These are phyloP conservation scores for Recurvomyces mirabilis DNA, from an alignment of 495 filamentous ascomycete genomes.

Conservation along the genomic window DNA sequence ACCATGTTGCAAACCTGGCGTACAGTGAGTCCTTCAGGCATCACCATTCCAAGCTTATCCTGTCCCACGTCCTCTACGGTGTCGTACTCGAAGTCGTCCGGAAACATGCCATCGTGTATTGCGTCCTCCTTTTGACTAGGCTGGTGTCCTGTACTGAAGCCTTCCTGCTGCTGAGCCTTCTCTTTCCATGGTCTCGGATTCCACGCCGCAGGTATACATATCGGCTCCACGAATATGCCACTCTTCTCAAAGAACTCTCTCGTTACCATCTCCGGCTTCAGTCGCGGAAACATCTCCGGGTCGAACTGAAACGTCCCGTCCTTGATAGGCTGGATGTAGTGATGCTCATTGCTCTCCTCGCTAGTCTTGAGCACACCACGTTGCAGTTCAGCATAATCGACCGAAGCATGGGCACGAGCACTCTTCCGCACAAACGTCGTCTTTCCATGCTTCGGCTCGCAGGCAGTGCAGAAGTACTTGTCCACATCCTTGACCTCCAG, in stretches of 20 bases:
- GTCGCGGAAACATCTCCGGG: constrained; percentile 53
- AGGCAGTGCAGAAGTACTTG: constrained; percentile 56
- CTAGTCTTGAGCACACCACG: constrained; percentile 62
- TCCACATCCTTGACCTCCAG: constrained; percentile 60
- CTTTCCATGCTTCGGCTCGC: constrained; percentile 48
- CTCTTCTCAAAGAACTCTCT: constrained; percentile 57
- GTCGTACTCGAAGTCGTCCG: constrained; percentile 31
- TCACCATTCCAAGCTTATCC: constrained; percentile 64
- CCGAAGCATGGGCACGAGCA: constrained; percentile 54
- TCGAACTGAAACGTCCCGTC: constrained; percentile 53
- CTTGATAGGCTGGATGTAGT: constrained; percentile 61
- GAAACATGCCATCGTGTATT: background rate
- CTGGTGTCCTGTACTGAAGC: background rate
- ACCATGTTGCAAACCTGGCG: constrained; percentile 55
- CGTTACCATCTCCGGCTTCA: constrained; percentile 57
- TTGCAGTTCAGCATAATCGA: constrained; percentile 66
- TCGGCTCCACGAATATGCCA: constrained; percentile 56
- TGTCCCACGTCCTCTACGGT: constrained; percentile 48
- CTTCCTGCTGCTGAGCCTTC: background rate
- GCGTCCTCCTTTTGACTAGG: background rate
- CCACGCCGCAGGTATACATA: constrained; percentile 55
- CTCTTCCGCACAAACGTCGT: constrained; percentile 41
- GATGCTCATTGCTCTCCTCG: constrained; percentile 57
- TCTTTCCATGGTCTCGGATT: constrained; percentile 40
- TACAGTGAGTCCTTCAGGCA: constrained; percentile 57